Conservation (phyloP, 2,329 filamentous ascomycete genomes). For the Alternaria panax region DNA sequence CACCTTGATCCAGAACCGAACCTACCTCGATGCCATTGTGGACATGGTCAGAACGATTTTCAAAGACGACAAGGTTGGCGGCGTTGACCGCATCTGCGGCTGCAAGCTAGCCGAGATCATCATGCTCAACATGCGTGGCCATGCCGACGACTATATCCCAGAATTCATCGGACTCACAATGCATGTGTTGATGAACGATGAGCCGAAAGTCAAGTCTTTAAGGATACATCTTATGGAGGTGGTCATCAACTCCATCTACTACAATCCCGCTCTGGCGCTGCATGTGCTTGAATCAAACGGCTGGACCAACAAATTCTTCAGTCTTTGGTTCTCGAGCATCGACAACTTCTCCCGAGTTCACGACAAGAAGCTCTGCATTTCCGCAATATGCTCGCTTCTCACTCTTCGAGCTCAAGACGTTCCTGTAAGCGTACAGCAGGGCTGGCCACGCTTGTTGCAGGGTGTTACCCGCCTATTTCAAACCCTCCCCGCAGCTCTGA, state of each 20-base stretch:
- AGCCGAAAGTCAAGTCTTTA: constrained; percentile 90
- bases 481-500: constrained; percentile 84
- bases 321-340: constrained; percentile 96
- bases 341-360: constrained; percentile 92
- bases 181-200: constrained; percentile 75
- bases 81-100: constrained; percentile 93
- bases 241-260: constrained; percentile 97
- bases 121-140: constrained; percentile 91
- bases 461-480: constrained; percentile 92
- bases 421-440: constrained; percentile 89
- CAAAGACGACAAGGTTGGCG: constrained; percentile 86
- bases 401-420: constrained; percentile 81
- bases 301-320: constrained; percentile 99
- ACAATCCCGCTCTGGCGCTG: constrained; percentile 86
- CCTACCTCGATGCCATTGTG: constrained; percentile 86
- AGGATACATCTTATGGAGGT: constrained; percentile 98
- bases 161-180: constrained; percentile 92
- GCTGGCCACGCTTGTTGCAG: constrained; percentile 89
- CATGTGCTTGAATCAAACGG: constrained; percentile 87
- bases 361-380: constrained; percentile 98
- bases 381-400: constrained; percentile 86
- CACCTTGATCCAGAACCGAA: constrained; percentile 80
- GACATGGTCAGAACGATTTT: constrained; percentile 98
- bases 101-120: constrained; percentile 97
- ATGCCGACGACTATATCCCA: constrained; percentile 86